Percentiles rank a stretch among this genome's conserved stretches.
Evolutionary conservation across 257 asterid species (phyloP).

Genomic region (Knoxia roxburghii): DNA sequence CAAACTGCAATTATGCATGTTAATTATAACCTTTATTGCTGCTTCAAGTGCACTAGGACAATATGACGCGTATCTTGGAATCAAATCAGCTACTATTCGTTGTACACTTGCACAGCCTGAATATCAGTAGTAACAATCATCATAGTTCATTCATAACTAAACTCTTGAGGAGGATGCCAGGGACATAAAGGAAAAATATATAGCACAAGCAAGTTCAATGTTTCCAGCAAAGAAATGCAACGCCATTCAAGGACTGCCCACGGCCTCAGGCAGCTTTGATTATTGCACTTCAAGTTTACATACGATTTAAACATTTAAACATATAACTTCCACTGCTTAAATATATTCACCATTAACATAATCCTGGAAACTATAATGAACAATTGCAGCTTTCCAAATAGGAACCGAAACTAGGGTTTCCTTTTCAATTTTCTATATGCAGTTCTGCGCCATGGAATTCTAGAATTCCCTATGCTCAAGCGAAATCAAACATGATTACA

Average conservation of each 20-base stretch:
- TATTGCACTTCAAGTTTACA: not conserved
- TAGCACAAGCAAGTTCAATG: not conserved
- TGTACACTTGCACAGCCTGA: constrained; percentile 66
- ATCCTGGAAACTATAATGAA: not conserved
- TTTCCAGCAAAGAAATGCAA: not conserved
- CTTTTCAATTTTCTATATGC: not conserved
- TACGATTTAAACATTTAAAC: not conserved
- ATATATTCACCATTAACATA: not conserved
- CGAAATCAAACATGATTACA: not conserved
- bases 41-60: constrained; percentile 82
- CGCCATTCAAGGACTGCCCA: not conserved
- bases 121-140: constrained; percentile 8
- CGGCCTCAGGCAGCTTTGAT: not conserved
- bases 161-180: not conserved
- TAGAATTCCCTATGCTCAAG: not conserved
- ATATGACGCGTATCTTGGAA: constrained; percentile 71
- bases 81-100: constrained; percentile 64
- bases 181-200: not conserved
- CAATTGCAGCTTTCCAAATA: not conserved
- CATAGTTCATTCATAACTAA: not conserved
- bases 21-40: constrained; percentile 55
- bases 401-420: constrained; percentile 8
- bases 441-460: not conserved
- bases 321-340: not conserved
- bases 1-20: constrained; percentile 57